Conservation (phyloP, 352 stramenopile genomes). For the Globisporangium mamillatum region DNA sequence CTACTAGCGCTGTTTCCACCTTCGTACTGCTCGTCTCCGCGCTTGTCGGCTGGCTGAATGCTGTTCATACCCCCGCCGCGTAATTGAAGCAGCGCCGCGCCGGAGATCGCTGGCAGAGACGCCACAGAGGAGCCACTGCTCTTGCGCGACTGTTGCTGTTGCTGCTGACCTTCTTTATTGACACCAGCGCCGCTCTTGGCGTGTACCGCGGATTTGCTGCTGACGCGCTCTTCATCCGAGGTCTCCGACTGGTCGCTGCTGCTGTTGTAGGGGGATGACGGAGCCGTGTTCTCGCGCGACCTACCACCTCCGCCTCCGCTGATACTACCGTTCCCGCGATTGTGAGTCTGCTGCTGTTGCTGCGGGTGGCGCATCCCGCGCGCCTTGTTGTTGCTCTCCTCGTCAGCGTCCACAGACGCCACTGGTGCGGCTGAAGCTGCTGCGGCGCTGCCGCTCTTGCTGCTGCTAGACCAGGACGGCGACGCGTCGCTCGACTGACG, state of each 20-base stretch:
- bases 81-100: conserved; percentile 38
- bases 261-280: conserved; percentile 16
- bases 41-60: conserved; percentile 14
- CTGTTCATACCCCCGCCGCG: conserved; percentile 14
- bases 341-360: background rate
- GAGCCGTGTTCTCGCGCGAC: background rate
- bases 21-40: conserved; percentile 5
- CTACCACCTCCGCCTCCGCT: background rate
- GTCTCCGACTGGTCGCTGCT: conserved; percentile 19
- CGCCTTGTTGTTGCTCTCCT: background rate
- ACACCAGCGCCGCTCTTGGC: conserved; percentile 5
- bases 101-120: conserved; percentile 43
- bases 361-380: background rate
- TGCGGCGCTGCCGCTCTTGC: background rate
- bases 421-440: background rate
- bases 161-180: background rate
- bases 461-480: background rate
- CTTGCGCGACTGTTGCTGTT: background rate
- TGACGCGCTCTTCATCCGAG: conserved; percentile 13
- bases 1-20: background rate
- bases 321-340: background rate
- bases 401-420: background rate
- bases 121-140: background rate
- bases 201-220: background rate
- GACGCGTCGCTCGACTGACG: conserved; percentile 19